phyloP scores from a whole-genome alignment of 1,139 yeast species.

The Nadsonia commutata region DNA sequence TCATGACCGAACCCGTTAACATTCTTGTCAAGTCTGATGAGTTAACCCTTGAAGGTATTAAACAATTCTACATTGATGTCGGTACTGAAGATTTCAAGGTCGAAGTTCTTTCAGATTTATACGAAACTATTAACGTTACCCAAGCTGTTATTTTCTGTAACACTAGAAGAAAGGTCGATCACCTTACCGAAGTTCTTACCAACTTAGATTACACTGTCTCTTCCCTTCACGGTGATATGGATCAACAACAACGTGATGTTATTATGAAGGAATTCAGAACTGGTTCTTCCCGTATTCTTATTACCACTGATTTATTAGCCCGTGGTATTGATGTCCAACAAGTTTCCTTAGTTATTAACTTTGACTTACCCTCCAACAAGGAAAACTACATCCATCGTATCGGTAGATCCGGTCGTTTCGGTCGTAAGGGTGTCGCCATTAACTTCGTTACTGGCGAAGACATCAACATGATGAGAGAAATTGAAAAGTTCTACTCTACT shows the following conservation, averaged over 20 bases:
- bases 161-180: constrained; percentile 96
- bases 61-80: constrained; percentile 90
- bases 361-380: constrained; percentile 92
- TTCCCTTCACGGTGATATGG: constrained; percentile 94
- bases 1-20: constrained; percentile 95
- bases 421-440: constrained; percentile 99
- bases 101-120: constrained; percentile 91
- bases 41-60: constrained; percentile 95
- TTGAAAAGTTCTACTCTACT: constrained; percentile 95
- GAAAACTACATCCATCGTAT: constrained; percentile 99
- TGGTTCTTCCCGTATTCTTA: constrained; percentile 94
- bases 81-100: constrained; percentile 88
- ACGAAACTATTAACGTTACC: constrained; percentile 94
- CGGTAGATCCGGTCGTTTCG: constrained; percentile 99
- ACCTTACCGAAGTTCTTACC: constrained; percentile 73
- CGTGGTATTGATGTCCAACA: constrained; percentile 99
- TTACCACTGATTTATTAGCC: constrained; percentile 94
- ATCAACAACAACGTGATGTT: constrained; percentile 93
- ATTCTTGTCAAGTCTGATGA: constrained; percentile 97
- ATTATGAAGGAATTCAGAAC: constrained; percentile 98
- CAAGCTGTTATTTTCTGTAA: constrained; percentile 99
- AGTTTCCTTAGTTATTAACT: constrained; percentile 94
- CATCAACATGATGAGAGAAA: constrained; percentile 89
- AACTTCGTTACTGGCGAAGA: constrained; percentile 89
- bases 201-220: constrained; percentile 88